Evolutionary conservation across 2,329 filamentous ascomycete species (phyloP), one percentile per base, ranked within the genome.

Genomic region (Clathrospora elynae): DNA sequence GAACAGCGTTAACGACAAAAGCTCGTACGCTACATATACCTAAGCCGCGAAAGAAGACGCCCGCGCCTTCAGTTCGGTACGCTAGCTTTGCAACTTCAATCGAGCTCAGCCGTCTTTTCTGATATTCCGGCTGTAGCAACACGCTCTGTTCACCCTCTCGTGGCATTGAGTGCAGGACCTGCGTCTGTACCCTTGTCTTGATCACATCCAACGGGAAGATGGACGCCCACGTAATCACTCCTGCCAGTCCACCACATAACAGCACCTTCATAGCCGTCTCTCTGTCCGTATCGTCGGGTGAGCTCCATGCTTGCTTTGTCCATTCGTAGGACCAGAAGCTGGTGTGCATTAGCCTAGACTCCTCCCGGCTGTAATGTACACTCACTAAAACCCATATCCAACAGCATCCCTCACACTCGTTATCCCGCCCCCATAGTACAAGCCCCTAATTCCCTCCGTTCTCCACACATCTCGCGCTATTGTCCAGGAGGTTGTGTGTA

Each of bases 351-450:
- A 39, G 26, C 25, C 25, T n/a, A n/a, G n/a, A n/a, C n/a, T n/a
- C n/a, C n/a, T n/a, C n/a, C n/a, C n/a, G n/a, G n/a, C n/a, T n/a
- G n/a, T n/a, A n/a, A n/a, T n/a, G n/a, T n/a, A n/a, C n/a, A 57
- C 78, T 60, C 75, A 83, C 80, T 96, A 97, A 70, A 96, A 96
- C 0, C 91, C 92, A 71, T 96, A 97, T n/a, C 92, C 92, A 41
- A 96, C 81, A 44, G 86, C 86, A 71, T 97, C 92, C 35, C 92
- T 79, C 26, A 92, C 66, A 38, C 86, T 88, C 1, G 92, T 97
- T 11, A 96, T 83, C 0, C 74, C 76, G 13, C 92, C 92, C 13
- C 90, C 92, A 49, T 84, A 80, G 65, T 95, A 96, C 14, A 96
- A 71, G 0, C 90, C 91, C 25, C 78, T 76, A 3, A 89, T 42